Evolutionary conservation across 805 yeast species (phyloP), one percentile per base, ranked within the genome.

Genomic region (Debaryomyces castellii): DNA sequence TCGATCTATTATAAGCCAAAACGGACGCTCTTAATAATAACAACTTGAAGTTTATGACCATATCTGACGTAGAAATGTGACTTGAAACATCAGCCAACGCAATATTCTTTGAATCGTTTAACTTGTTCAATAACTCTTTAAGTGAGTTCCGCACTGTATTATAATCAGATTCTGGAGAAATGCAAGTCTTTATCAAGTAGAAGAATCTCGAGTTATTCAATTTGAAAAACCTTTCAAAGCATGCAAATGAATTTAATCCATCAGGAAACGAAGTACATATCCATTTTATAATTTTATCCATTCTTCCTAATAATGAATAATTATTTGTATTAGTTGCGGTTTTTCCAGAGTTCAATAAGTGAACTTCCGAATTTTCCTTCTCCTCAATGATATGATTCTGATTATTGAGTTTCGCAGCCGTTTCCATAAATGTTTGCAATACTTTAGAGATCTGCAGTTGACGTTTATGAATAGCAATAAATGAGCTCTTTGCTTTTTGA

Each of bases 381-480:
- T 55, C 54, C 7, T 52, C 54, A 7, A 38, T 20, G 8, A 34
- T 27, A 16, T 23, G 17, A 14, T 30, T 30, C 6, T 30, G 18
- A 30, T 14, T 30, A 7, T 42, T 43, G 5, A 49, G 30, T 25
- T 54, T 53, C 12, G 54, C 41, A 50, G 65, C 69, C 22, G 69
- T 60, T 45, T 82, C 85, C 10, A 85, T 46, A 44, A 77, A 74
- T 46, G 78, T 78, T 1, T 52, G 48, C 6, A 88, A 44, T 1
- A 80, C 88, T 2, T 67, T 60, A 1, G 86, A 66, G 22, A 80
- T 61, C 51, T 83, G 84, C 40, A 76, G 73, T 58, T 89, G 96
- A 41, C 96, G 74, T 54, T 74, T 78, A 41, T 80, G 76, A 30
- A 88, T 78, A 0, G 96, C 92, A 47, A 72, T 64, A 53, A 89